These are phyloP conservation scores for Coniferiporia weirii DNA, from an alignment of 1,284 basidiomycete species.

Conservation along the genomic window DNA sequence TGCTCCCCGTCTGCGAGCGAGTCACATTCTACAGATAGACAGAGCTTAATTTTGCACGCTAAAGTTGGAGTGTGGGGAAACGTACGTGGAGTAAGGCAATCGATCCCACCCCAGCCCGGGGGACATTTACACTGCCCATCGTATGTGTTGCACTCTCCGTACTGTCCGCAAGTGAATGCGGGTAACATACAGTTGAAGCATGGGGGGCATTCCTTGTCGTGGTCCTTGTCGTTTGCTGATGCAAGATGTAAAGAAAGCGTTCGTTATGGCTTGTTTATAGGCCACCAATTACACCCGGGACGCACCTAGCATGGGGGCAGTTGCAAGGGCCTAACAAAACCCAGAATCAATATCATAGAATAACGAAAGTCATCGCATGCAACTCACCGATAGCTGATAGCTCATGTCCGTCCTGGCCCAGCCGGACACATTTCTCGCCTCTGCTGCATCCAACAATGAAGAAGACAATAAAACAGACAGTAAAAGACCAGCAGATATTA, in stretches of 20 bases:
- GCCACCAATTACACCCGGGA: too few species aligned
- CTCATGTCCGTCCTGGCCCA: constrained; percentile 12
- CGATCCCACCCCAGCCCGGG: constrained; percentile 85
- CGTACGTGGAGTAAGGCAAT: constrained; percentile 81
- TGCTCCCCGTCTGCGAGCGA: constrained; percentile 86
- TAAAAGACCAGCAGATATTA: not conserved
- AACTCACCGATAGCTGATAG: constrained; percentile 16
- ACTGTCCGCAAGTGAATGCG: constrained; percentile 80
- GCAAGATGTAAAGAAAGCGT: not conserved
- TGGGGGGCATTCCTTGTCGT: constrained; percentile 49
- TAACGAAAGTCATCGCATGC: not conserved
- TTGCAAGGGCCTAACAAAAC: constrained; percentile 10
- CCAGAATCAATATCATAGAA: not conserved
- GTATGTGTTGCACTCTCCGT: constrained; percentile 79
- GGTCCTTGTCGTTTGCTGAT: constrained; percentile 32
- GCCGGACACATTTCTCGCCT: constrained; percentile 2
- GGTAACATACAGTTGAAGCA: constrained; percentile 88
- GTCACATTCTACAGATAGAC: constrained; percentile 64
- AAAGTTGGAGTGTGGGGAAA: constrained; percentile 19
- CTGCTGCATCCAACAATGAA: not conserved
- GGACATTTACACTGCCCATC: constrained; percentile 91
- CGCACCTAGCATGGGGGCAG: constrained; percentile 5
- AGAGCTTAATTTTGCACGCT: not conserved
- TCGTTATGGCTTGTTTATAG: too few species aligned
- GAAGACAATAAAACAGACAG: not conserved